Percentiles rank a stretch among this genome's conserved stretches.
phyloP scores from a whole-genome alignment of 305 asterid genomes.

The Fraxinus platypoda region DNA sequence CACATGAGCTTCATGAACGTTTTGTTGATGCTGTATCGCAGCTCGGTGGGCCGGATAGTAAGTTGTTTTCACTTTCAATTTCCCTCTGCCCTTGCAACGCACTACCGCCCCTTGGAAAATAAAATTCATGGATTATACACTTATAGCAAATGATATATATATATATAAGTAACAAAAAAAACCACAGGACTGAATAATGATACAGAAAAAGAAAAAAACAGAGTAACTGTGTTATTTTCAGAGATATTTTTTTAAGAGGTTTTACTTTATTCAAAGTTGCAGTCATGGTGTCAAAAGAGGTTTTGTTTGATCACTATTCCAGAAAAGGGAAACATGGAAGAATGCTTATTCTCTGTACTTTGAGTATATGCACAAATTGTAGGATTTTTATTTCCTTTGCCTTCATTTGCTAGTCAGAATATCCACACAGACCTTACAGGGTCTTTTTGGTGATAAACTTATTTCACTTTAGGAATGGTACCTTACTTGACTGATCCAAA shows the following conservation, averaged over 20 bases:
- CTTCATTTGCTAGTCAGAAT: background rate
- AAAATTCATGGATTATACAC: background rate
- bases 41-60: constrained; percentile 89
- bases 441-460: background rate
- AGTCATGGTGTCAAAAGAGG: background rate
- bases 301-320: background rate
- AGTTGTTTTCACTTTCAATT: constrained; percentile 32
- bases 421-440: background rate
- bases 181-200: background rate
- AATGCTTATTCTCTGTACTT: background rate
- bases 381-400: background rate
- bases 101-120: background rate
- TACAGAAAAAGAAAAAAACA: background rate
- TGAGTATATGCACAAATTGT: background rate
- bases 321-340: constrained; percentile 2
- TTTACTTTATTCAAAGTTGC: constrained; percentile 2
- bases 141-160: background rate
- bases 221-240: background rate
- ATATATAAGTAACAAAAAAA: background rate
- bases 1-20: constrained; percentile 84
- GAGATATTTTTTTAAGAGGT: background rate
- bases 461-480: background rate
- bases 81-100: background rate
- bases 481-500: background rate
- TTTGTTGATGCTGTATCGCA: constrained; percentile 88